A percentile compares a stretch with the other conserved stretches of the same genome.
Conservation (phyloP, 495 filamentous ascomycete species). For the Neurospora sublineolata region DNA sequence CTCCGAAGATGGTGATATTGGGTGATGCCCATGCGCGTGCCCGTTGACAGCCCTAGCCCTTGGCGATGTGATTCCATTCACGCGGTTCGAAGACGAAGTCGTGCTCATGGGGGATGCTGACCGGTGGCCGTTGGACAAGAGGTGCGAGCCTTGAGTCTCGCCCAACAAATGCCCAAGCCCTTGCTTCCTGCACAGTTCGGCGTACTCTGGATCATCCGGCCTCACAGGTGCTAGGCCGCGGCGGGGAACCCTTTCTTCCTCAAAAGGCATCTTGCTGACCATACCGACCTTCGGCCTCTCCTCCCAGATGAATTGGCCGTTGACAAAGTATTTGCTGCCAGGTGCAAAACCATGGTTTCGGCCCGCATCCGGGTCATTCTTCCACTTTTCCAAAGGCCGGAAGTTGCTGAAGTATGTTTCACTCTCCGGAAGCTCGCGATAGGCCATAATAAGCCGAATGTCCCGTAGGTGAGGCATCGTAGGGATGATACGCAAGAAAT, state of each 20-base stretch:
- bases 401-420: constrained; percentile 27
- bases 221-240: constrained; percentile 31
- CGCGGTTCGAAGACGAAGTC: constrained; percentile 3
- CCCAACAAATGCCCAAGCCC: constrained; percentile 28
- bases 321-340: constrained; percentile 35
- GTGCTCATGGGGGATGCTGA: constrained; percentile 15
- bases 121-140: constrained; percentile 25
- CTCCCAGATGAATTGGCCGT: constrained; percentile 34
- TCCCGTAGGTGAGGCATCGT: constrained; percentile 57
- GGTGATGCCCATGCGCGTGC: constrained; percentile 8
- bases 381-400: constrained; percentile 37
- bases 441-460: constrained; percentile 43
- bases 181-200: constrained; percentile 34
- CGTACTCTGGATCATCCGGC: constrained; percentile 37
- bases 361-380: constrained; percentile 35
- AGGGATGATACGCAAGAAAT: constrained; percentile 62
- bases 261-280: constrained; percentile 34
- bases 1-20: constrained; percentile 23
- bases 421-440: constrained; percentile 39
- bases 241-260: constrained; percentile 33
- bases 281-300: constrained; percentile 22
- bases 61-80: neutral
- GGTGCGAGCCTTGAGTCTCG: constrained; percentile 9
- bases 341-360: constrained; percentile 30
- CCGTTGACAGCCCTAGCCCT: constrained; percentile 11